phyloP scores from a whole-genome alignment of 228 moss, liverwort and hornwort genomes.

The Sphagnum fallax region DNA sequence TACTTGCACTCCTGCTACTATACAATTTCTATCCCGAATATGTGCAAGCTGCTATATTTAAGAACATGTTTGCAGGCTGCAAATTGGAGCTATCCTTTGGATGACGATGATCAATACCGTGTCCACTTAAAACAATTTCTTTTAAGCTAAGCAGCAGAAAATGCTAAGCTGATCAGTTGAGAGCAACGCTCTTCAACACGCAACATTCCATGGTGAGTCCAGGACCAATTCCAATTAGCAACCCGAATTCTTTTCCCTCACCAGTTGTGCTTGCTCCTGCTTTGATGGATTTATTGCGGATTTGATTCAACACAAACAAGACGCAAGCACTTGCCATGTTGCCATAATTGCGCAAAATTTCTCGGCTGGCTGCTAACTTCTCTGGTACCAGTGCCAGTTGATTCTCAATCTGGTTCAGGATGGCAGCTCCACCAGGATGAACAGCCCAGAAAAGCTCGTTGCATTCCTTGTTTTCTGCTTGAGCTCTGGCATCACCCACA shows the following conservation, averaged over 20 bases:
- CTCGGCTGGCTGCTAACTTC: conserved; percentile 2
- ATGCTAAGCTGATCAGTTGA: neutral
- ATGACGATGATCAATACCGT: no score
- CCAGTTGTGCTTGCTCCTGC: conserved; percentile 1
- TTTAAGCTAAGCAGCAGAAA: no score
- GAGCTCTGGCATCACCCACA: neutral
- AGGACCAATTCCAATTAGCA: conserved; percentile 7
- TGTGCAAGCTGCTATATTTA: no score
- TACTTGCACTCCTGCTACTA: no score
- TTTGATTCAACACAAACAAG: conserved; percentile 7
- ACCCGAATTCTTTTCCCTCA: conserved; percentile 3
- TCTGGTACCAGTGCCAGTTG: neutral
- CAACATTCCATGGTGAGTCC: conserved; percentile 5
- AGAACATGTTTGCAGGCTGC: no score
- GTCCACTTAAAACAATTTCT: no score
- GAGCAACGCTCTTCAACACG: neutral
- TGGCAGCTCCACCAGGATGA: conserved; percentile 7
- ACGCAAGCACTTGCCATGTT: conserved; percentile 7
- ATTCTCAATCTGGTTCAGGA: conserved; percentile 7
- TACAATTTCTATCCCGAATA: no score
- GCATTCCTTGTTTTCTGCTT: neutral
- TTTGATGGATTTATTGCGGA: conserved; percentile 1
- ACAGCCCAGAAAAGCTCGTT: conserved; percentile 8
- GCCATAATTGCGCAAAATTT: conserved; percentile 1
- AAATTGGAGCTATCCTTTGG: no score